A percentile compares a stretch with the other conserved stretches of the same genome.
Evolutionary conservation across 495 filamentous ascomycete genomes (phyloP).

Genomic region (Xylaria curta): DNA sequence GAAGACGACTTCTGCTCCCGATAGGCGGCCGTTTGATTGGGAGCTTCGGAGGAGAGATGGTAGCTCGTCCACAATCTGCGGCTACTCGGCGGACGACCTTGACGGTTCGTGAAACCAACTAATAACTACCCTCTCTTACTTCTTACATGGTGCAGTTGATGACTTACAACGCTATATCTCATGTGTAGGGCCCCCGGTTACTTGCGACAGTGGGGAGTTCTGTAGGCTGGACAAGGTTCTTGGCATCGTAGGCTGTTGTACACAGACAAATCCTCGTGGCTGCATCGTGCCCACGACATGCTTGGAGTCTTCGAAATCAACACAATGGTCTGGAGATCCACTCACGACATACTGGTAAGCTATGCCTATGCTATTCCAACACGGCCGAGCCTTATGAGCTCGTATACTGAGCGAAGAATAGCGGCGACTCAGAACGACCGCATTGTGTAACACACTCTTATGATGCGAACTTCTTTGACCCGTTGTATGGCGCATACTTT

Average conservation of each 20-base stretch:
- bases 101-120: conserved; percentile 15
- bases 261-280: conserved; percentile 28
- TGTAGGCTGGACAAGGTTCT: conserved; percentile 24
- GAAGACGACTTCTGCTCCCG: conserved; percentile 42
- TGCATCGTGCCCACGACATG: conserved; percentile 41
- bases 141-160: background rate
- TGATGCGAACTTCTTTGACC: conserved; percentile 36
- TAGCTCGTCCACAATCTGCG: conserved; percentile 32
- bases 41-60: conserved; percentile 38
- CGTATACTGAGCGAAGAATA: conserved; percentile 31
- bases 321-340: conserved; percentile 23
- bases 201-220: conserved; percentile 32
- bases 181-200: conserved; percentile 35
- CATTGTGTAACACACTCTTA: conserved; percentile 41
- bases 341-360: conserved; percentile 36
- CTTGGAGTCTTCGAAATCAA: conserved; percentile 31
- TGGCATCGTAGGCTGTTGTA: conserved; percentile 37
- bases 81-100: conserved; percentile 32
- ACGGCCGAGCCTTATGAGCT: background rate
- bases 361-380: background rate
- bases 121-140: no score
- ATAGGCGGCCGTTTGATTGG: conserved; percentile 30
- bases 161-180: conserved; percentile 26
- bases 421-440: conserved; percentile 28
- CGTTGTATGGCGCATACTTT: conserved; percentile 37